Percentiles rank a stretch among this genome's conserved stretches.
These are phyloP conservation scores for Xylariaceae sp. DNA, from an alignment of 2,329 filamentous ascomycete genomes.

Conservation along the genomic window DNA sequence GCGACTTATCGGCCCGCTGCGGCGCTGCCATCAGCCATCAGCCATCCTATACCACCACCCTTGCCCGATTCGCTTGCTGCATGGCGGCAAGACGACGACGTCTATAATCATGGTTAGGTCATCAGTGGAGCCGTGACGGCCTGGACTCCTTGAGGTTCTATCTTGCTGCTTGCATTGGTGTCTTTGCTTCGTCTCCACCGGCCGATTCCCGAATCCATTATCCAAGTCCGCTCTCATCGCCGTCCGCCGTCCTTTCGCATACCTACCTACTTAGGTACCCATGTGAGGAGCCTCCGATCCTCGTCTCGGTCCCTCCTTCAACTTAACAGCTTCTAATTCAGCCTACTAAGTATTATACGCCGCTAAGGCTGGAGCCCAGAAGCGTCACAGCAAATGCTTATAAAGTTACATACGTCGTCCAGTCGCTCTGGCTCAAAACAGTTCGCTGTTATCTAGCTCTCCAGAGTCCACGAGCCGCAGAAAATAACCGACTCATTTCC, in stretches of 20 bases:
- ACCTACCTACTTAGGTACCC: background rate
- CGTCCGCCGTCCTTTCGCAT: background rate
- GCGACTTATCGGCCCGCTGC: conserved; percentile 22
- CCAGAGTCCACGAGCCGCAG: background rate
- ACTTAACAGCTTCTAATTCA: conserved; percentile 10
- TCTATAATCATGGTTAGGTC: background rate
- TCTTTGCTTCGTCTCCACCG: conserved; percentile 6
- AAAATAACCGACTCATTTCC: background rate
- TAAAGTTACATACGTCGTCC: too few relatives aligned
- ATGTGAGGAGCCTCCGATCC: conserved; percentile 1
- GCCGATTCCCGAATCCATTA: background rate
- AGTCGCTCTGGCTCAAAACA: background rate
- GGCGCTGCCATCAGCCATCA: conserved; percentile 15
- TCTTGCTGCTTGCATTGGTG: conserved; percentile 10
- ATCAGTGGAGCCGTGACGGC: conserved; percentile 6
- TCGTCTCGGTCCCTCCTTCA: background rate
- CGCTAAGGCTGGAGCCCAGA: too few relatives aligned
- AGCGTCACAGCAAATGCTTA: too few relatives aligned
- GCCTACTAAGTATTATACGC: conserved; percentile 6
- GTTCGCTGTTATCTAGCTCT: background rate
- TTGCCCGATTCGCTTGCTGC: conserved; percentile 11
- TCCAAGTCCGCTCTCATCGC: too few relatives aligned
- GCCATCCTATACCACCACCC: conserved; percentile 10
- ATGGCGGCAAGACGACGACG: conserved; percentile 11
- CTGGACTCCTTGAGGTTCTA: conserved; percentile 14